Evolutionary conservation across 371 early-diverging fungal species (phyloP).

Genomic region (Mucor circinelloides): DNA sequence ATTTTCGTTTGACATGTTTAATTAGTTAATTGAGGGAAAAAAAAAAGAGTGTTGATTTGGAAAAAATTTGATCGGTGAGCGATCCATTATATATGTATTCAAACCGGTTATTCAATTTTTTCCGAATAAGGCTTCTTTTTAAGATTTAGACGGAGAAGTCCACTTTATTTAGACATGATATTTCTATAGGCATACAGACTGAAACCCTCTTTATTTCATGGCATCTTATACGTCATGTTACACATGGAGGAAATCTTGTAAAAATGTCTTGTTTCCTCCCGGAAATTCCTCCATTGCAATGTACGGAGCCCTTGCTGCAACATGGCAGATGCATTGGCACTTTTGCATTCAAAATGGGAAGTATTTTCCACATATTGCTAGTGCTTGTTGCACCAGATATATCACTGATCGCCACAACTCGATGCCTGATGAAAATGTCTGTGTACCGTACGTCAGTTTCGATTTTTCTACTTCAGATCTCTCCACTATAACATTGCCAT

Average conservation of each 20-base stretch:
- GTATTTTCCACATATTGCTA: background rate
- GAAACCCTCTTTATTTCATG: background rate
- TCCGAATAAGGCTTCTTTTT: slow-evolving; percentile 4
- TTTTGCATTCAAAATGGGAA: background rate
- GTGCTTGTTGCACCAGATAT: background rate
- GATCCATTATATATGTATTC: background rate
- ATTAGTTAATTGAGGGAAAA: background rate
- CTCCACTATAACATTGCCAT: background rate
- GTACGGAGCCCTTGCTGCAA: no score
- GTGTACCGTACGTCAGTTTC: background rate
- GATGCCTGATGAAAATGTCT: background rate
- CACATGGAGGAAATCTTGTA: background rate
- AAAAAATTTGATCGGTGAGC: background rate
- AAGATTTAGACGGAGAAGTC: slow-evolving; percentile 1
- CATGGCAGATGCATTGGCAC: no score
- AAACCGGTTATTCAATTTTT: slow-evolving; percentile 9
- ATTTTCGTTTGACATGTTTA: slow-evolving; percentile 15
- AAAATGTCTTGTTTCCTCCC: background rate
- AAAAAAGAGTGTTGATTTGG: background rate
- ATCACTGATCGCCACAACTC: background rate
- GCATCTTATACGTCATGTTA: slow-evolving; percentile 1
- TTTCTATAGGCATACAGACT: background rate
- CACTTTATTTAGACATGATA: background rate
- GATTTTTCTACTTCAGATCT: background rate
- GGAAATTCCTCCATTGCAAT: no score